Percentiles rank a stretch among this genome's conserved stretches.
Conservation (phyloP, 495 filamentous ascomycete species). For the Talaromyces ruber region DNA sequence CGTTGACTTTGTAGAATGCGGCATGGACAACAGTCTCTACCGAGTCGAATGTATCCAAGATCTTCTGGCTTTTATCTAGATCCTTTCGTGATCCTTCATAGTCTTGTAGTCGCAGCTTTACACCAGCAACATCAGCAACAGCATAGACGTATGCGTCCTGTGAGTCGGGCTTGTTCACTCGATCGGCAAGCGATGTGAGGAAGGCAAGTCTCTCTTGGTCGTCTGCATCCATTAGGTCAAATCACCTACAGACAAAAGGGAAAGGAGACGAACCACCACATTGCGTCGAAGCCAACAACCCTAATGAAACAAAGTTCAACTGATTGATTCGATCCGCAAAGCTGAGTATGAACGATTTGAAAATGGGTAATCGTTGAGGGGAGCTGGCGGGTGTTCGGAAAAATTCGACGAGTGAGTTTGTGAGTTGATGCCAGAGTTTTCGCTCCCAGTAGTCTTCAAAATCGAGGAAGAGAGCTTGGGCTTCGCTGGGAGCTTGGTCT, state of each 20-base stretch:
- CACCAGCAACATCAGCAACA: conserved; percentile 78
- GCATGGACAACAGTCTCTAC: conserved; percentile 96
- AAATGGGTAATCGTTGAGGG: conserved; percentile 77
- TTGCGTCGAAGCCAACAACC: conserved; percentile 76
- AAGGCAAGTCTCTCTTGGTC: conserved; percentile 81
- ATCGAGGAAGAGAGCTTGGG: conserved; percentile 78
- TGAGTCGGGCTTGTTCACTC: conserved; percentile 84
- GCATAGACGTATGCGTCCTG: conserved; percentile 97
- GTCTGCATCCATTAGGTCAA: conserved; percentile 40
- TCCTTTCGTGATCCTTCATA: conserved; percentile 71
- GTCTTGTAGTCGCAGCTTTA: conserved; percentile 71
- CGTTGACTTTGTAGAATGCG: conserved; percentile 91
- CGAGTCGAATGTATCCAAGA: conserved; percentile 85
- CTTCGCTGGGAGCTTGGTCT: conserved; percentile 70
- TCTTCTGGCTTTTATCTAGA: conserved; percentile 76
- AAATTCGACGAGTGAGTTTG: conserved; percentile 78
- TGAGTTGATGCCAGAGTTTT: conserved; percentile 99
- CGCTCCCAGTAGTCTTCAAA: conserved; percentile 99
- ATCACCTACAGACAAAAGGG: not conserved
- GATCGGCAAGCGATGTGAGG: conserved; percentile 71
- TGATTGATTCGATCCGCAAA: conserved; percentile 99
- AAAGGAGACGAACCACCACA: conserved; percentile 57
- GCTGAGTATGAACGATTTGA: conserved; percentile 88
- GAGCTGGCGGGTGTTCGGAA: conserved; percentile 76
- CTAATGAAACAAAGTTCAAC: conserved; percentile 87